These are phyloP conservation scores for Hygrophila difformis DNA, from an alignment of 257 asterid species.

Conservation along the genomic window DNA sequence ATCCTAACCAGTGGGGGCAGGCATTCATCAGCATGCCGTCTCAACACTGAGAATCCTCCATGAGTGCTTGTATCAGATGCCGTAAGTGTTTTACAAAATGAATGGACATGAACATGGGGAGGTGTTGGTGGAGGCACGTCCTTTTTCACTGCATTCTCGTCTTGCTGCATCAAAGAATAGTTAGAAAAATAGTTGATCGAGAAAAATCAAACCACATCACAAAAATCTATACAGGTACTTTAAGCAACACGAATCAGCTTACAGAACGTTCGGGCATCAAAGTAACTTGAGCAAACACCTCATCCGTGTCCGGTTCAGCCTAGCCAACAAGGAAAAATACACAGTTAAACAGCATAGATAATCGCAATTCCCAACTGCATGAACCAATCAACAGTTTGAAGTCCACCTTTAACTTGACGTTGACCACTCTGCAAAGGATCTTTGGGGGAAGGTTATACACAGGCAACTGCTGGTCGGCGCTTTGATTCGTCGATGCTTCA, in stretches of 20 bases:
- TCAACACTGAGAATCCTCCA: conserved; percentile 57
- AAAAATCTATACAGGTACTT: neutral
- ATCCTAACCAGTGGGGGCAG: conserved; percentile 46
- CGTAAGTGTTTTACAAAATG: conserved; percentile 69
- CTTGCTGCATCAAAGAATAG: conserved; percentile 23
- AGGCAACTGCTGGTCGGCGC: conserved; percentile 92
- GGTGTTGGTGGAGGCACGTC: conserved; percentile 32
- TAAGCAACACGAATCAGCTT: conserved; percentile 13
- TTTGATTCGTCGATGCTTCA: conserved; percentile 93
- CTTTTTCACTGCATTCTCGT: conserved; percentile 38
- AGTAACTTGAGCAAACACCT: conserved; percentile 86
- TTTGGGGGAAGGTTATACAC: conserved; percentile 79
- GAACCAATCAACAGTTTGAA: neutral
- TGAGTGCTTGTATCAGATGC: conserved; percentile 83
- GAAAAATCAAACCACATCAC: neutral
- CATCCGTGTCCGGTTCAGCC: conserved; percentile 98
- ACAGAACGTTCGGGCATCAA: conserved; percentile 76
- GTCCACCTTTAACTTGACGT: conserved; percentile 80
- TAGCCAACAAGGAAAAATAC: conserved; percentile 22
- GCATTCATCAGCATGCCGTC: conserved; percentile 64
- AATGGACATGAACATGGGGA: conserved; percentile 46
- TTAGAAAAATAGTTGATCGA: neutral
- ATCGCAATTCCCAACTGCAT: neutral
- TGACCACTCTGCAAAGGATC: conserved; percentile 78
- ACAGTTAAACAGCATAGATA: neutral